These are phyloP conservation scores for Euptelea pleiosperma DNA, from an alignment of 164 flowering plant species.

Conservation along the genomic window DNA sequence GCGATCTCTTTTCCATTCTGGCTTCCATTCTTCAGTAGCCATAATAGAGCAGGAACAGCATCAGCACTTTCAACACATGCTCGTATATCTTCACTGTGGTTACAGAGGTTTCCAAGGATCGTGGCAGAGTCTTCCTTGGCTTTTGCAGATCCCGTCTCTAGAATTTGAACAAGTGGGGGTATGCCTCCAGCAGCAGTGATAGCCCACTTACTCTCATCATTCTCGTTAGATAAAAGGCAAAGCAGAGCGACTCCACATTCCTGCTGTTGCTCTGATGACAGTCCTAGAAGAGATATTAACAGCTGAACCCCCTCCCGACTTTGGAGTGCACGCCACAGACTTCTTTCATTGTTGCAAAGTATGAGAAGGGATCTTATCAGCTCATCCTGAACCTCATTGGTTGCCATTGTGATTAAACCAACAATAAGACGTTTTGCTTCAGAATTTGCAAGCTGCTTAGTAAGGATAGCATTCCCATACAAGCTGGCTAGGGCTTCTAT, in stretches of 20 bases:
- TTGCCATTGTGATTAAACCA: constrained; percentile 96
- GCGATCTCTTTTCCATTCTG: constrained; percentile 89
- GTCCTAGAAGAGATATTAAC: constrained; percentile 96
- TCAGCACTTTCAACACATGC: constrained; percentile 99
- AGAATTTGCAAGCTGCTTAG: constrained; percentile 61
- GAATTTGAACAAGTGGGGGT: constrained; percentile 97
- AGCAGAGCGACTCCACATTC: constrained; percentile 96
- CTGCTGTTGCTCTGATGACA: constrained; percentile 97
- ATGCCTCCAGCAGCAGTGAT: constrained; percentile 99
- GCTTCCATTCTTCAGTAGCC: constrained; percentile 96
- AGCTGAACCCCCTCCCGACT: constrained; percentile 98
- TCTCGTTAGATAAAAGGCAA: constrained; percentile 77
- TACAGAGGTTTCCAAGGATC: constrained; percentile 90
- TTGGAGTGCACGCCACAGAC: constrained; percentile 91
- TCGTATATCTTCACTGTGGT: constrained; percentile 97
- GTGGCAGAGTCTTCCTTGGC: constrained; percentile 97
- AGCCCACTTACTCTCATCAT: constrained; percentile 99
- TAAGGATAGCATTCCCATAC: constrained; percentile 77
- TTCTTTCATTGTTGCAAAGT: constrained; percentile 74
- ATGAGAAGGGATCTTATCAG: constrained; percentile 68
- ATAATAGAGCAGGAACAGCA: constrained; percentile 95
- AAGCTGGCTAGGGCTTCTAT: constrained; percentile 97
- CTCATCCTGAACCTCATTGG: constrained; percentile 88
- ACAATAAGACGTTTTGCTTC: constrained; percentile 91
- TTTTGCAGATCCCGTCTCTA: constrained; percentile 90